phyloP scores from a whole-genome alignment of 2,329 filamentous ascomycete genomes.

The Knoxdaviesia capensis region DNA sequence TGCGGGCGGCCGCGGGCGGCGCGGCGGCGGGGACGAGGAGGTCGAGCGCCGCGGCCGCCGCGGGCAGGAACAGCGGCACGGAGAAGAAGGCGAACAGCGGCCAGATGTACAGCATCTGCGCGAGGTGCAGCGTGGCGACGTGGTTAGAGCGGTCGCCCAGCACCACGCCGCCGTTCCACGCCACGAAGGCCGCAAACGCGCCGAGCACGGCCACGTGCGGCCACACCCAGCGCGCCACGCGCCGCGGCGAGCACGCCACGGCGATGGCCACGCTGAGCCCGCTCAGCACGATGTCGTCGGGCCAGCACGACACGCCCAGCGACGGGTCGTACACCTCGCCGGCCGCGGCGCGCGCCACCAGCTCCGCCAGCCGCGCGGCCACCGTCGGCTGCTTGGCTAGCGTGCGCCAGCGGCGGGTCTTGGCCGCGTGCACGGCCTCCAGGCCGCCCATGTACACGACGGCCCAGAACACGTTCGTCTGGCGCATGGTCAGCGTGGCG shows the following conservation, averaged over 20 bases:
- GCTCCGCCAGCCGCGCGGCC: conserved; percentile 16
- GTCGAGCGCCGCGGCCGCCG: conserved; percentile 16
- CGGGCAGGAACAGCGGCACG: conserved; percentile 48
- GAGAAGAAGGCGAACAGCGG: conserved; percentile 82
- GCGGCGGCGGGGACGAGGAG: conserved; percentile 1
- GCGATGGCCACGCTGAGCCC: conserved; percentile 44
- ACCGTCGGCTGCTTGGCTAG: conserved; percentile 8
- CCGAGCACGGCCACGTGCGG: conserved; percentile 41
- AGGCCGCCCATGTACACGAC: conserved; percentile 53
- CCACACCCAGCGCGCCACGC: conserved; percentile 28
- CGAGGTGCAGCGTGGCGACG: conserved; percentile 66
- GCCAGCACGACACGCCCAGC: conserved; percentile 22
- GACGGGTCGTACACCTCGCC: conserved; percentile 36
- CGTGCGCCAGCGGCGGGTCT: conserved; percentile 14
- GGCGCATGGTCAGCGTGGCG: conserved; percentile 54
- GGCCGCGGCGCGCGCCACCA: conserved; percentile 20
- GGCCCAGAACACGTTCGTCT: conserved; percentile 96
- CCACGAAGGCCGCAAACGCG: conserved; percentile 54
- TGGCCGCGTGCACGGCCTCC: conserved; percentile 31
- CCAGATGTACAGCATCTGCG: conserved; percentile 94
- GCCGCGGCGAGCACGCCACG: conserved; percentile 24
- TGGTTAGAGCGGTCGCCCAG: conserved; percentile 95
- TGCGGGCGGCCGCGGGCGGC: no score
- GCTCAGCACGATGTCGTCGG: conserved; percentile 34
- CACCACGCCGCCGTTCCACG: conserved; percentile 82